Conservation (phyloP, 2,329 filamentous ascomycete species). For the Aureobasidium uvarum region DNA sequence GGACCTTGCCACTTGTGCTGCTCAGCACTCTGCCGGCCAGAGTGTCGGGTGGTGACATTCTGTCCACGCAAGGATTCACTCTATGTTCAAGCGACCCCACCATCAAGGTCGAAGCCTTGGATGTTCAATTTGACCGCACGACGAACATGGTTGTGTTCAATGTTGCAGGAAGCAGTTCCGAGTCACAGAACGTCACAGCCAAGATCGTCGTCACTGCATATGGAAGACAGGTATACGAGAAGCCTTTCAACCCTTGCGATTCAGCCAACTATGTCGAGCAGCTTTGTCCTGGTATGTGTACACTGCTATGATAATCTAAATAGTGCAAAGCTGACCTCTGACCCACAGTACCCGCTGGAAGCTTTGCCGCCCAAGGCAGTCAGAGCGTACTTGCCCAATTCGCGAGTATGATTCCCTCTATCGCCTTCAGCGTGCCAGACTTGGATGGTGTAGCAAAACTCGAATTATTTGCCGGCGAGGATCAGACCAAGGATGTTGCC, state of each 20-base stretch:
- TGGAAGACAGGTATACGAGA: slow-evolving; percentile 74
- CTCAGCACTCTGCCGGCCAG: slow-evolving; percentile 43
- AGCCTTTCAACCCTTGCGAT: slow-evolving; percentile 80
- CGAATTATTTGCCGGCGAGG: slow-evolving; percentile 63
- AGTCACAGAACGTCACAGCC: slow-evolving; percentile 77
- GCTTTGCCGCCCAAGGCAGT: slow-evolving; percentile 69
- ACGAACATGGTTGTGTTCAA: slow-evolving; percentile 76
- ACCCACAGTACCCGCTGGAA: slow-evolving; percentile 65
- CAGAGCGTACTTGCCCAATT: slow-evolving; percentile 71
- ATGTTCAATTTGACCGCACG: slow-evolving; percentile 75
- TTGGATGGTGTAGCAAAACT: slow-evolving; percentile 83
- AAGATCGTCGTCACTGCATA: slow-evolving; percentile 77
- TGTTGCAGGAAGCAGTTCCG: slow-evolving; percentile 71
- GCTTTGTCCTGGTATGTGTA: slow-evolving; percentile 72
- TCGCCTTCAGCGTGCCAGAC: slow-evolving; percentile 88
- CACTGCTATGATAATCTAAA: not conserved
- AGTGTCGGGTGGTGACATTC: slow-evolving; percentile 65
- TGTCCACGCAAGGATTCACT: slow-evolving; percentile 77
- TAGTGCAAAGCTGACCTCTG: slow-evolving; percentile 19
- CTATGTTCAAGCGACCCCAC: slow-evolving; percentile 62
- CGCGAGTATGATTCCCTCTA: slow-evolving; percentile 73
- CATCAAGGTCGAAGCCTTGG: slow-evolving; percentile 69
- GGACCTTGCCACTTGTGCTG: slow-evolving; percentile 35
- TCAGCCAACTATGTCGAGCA: slow-evolving; percentile 62
- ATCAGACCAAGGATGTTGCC: slow-evolving; percentile 62